These are phyloP conservation scores for Naumovozyma castellii DNA, from an alignment of 805 yeast species.

Conservation along the genomic window DNA sequence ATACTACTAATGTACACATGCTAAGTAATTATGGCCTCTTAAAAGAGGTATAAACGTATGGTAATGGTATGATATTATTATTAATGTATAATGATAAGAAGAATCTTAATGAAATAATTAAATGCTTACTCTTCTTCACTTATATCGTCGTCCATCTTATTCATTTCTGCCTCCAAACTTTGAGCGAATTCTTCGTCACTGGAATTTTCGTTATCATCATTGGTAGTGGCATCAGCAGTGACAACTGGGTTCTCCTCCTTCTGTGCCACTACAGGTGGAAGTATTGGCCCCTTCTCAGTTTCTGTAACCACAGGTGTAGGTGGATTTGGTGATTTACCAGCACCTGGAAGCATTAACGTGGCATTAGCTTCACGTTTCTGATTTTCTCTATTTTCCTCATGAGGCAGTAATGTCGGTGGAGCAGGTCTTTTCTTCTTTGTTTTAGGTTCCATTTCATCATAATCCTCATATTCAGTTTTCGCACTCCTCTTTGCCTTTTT, in stretches of 20 bases:
- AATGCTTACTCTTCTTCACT: constrained; percentile 27
- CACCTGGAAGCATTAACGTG: constrained; percentile 24
- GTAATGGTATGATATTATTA: too few species aligned
- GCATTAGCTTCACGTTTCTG: constrained; percentile 28
- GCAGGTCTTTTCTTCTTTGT: constrained; percentile 25
- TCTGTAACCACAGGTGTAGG: not conserved
- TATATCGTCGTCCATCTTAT: constrained; percentile 22
- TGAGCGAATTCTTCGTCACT: constrained; percentile 30
- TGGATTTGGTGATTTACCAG: constrained; percentile 3
- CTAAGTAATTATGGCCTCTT: too few species aligned
- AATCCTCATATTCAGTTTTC: constrained; percentile 6
- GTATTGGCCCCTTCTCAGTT: not conserved
- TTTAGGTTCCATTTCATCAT: constrained; percentile 6
- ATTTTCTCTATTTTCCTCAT: constrained; percentile 25
- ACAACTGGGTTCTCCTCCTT: not conserved
- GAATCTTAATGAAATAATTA: not conserved
- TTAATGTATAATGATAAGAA: not conserved
- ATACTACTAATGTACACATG: too few species aligned
- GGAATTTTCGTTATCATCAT: constrained; percentile 11
- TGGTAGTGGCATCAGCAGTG: constrained; percentile 1
- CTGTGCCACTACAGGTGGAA: not conserved
- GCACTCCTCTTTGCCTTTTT: constrained; percentile 2
- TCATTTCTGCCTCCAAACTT: constrained; percentile 28
- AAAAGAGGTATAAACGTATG: too few species aligned
- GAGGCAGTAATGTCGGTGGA: constrained; percentile 27